Evolutionary conservation across 495 filamentous ascomycete genomes (phyloP).

Genomic region (Xylaria castorea): DNA sequence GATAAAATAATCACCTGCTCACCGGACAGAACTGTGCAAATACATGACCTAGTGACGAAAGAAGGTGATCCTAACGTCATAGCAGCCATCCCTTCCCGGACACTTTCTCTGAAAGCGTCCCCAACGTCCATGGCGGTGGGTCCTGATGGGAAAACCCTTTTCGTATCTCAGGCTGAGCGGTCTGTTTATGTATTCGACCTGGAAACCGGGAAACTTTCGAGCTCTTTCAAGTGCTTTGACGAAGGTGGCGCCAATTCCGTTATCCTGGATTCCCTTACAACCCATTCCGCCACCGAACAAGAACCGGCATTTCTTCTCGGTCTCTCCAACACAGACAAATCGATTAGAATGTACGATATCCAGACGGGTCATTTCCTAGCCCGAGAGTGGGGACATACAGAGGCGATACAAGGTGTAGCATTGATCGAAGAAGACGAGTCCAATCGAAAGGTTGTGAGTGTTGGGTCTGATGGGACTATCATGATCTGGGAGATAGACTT

Average conservation of each 20-base stretch:
- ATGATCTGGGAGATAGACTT: slow-evolving; percentile 80
- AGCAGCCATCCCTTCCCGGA: slow-evolving; percentile 76
- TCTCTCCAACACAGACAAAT: slow-evolving; percentile 92
- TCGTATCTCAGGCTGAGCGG: slow-evolving; percentile 82
- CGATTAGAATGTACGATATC: slow-evolving; percentile 84
- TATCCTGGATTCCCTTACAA: slow-evolving; percentile 76
- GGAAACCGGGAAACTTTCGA: slow-evolving; percentile 69
- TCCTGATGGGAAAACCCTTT: slow-evolving; percentile 66
- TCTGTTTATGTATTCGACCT: slow-evolving; percentile 80
- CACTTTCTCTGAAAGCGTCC: slow-evolving; percentile 82
- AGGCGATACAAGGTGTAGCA: slow-evolving; percentile 84
- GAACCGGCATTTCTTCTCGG: slow-evolving; percentile 70
- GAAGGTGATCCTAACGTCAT: slow-evolving; percentile 70
- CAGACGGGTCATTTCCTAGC: slow-evolving; percentile 77
- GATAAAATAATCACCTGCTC: slow-evolving; percentile 83
- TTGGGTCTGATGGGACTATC: slow-evolving; percentile 82
- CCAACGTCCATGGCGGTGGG: slow-evolving; percentile 81
- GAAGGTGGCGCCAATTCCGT: slow-evolving; percentile 79
- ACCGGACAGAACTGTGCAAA: slow-evolving; percentile 81
- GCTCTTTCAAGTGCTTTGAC: slow-evolving; percentile 82
- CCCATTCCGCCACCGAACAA: slow-evolving; percentile 51
- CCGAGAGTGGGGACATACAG: slow-evolving; percentile 92
- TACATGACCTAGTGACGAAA: slow-evolving; percentile 77
- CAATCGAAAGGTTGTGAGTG: slow-evolving; percentile 68
- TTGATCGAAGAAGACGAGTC: slow-evolving; percentile 66